Evolutionary conservation across 2,329 filamentous ascomycete genomes (phyloP).

Genomic region (Chrysoporthe cubensis): DNA sequence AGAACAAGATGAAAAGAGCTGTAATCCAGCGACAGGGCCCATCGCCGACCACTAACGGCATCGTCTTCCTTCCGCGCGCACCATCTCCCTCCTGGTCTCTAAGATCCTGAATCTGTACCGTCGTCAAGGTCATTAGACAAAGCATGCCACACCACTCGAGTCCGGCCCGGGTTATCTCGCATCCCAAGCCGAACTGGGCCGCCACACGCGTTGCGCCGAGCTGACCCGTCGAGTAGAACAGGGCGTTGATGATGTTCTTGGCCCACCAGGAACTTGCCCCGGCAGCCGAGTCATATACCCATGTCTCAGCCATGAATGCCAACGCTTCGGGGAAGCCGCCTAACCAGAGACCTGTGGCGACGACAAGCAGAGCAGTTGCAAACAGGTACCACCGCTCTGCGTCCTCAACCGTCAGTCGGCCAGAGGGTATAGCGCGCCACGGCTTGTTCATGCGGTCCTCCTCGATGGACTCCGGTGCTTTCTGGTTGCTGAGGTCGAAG

Average conservation of each 20-base stretch:
- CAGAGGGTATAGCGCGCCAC: constrained; percentile 37
- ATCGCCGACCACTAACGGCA: constrained; percentile 30
- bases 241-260: constrained; percentile 38
- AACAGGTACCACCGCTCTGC: constrained; percentile 22
- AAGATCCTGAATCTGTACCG: constrained; percentile 35
- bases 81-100: constrained; percentile 34
- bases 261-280: constrained; percentile 35
- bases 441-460: constrained; percentile 40
- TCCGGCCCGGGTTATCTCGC: background rate
- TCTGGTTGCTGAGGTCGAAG: constrained; percentile 33
- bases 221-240: constrained; percentile 36
- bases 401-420: constrained; percentile 30
- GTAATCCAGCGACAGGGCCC: constrained; percentile 11
- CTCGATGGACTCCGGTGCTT: constrained; percentile 30
- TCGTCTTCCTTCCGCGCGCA: constrained; percentile 28
- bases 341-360: constrained; percentile 22
- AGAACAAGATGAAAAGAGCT: background rate
- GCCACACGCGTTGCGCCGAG: constrained; percentile 32
- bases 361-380: constrained; percentile 21
- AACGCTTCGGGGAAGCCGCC: constrained; percentile 30
- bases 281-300: constrained; percentile 37
- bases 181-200: background rate
- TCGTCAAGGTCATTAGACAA: constrained; percentile 29
- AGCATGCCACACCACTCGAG: constrained; percentile 29
- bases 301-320: constrained; percentile 32